Percentiles rank a stretch among this genome's conserved stretches.
Conservation (phyloP, 2,329 filamentous ascomycete species). For the Fusarium sp. region DNA sequence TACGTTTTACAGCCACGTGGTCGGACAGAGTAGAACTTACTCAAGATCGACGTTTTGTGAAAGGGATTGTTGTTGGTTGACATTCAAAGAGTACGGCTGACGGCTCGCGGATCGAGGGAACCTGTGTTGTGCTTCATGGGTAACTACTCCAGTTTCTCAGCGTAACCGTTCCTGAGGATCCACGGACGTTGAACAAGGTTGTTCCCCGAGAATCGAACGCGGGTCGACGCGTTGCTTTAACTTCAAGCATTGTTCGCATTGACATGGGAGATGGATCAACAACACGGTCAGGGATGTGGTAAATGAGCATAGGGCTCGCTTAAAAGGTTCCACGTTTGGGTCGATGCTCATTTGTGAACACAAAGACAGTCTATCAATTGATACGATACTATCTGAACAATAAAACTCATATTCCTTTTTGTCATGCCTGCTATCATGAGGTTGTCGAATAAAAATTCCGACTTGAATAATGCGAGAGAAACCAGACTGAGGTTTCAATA, state of each 20-base stretch:
- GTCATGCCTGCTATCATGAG: conserved; percentile 25
- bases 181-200: neutral
- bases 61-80: neutral
- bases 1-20: conserved; percentile 34
- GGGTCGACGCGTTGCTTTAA: neutral
- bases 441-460: conserved; percentile 9
- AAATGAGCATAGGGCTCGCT: neutral
- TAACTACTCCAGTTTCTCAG: neutral
- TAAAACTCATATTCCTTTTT: conserved; percentile 11
- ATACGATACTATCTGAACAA: conserved; percentile 21
- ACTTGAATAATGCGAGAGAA: conserved; percentile 10
- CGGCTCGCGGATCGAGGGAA: conserved; percentile 1
- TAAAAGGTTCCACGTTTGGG: neutral
- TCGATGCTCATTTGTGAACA: neutral
- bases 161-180: neutral
- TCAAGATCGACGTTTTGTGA: neutral
- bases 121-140: neutral
- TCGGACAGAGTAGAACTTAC: conserved; percentile 1
- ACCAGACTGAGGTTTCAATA: neutral
- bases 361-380: conserved; percentile 23
- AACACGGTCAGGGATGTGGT: neutral
- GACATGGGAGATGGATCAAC: conserved; percentile 4
- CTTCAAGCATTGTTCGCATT: neutral
- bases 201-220: neutral
- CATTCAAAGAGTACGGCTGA: neutral